phyloP scores from a whole-genome alignment of 1,284 basidiomycete genomes.

The Leccinum subfulvum region DNA sequence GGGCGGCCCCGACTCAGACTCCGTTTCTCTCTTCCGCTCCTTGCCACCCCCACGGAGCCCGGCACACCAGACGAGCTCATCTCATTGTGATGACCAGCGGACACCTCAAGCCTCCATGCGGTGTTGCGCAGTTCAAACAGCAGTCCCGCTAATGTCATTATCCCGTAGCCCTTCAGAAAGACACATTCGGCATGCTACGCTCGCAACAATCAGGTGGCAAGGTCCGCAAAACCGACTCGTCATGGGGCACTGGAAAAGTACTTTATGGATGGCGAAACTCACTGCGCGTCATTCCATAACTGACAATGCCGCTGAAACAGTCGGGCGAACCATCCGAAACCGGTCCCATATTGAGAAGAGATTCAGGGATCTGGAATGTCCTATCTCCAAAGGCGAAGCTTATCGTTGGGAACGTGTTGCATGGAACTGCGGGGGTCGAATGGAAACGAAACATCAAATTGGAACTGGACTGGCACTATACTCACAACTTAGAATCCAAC shows the following conservation, averaged over 20 bases:
- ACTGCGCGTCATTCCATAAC: background rate
- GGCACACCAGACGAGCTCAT: too few species aligned
- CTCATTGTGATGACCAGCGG: too few species aligned
- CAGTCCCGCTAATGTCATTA: too few species aligned
- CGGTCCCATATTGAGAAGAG: background rate
- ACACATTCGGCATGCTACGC: too few species aligned
- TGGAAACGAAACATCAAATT: background rate
- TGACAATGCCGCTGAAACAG: background rate
- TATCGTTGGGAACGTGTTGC: background rate
- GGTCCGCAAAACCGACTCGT: background rate
- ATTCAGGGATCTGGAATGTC: background rate
- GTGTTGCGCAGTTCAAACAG: too few species aligned
- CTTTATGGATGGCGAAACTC: background rate
- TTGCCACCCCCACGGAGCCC: too few species aligned
- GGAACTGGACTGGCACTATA: background rate
- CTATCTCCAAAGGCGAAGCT: background rate
- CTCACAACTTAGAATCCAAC: background rate
- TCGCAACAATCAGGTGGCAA: background rate
- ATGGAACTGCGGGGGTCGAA: background rate
- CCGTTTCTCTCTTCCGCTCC: too few species aligned
- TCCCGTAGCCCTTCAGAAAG: too few species aligned
- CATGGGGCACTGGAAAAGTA: background rate
- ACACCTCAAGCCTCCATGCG: too few species aligned
- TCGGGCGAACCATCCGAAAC: background rate
- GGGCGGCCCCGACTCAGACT: too few species aligned